Conservation (phyloP, 768 basidiomycete species). For the Neoboletus magnificus region DNA sequence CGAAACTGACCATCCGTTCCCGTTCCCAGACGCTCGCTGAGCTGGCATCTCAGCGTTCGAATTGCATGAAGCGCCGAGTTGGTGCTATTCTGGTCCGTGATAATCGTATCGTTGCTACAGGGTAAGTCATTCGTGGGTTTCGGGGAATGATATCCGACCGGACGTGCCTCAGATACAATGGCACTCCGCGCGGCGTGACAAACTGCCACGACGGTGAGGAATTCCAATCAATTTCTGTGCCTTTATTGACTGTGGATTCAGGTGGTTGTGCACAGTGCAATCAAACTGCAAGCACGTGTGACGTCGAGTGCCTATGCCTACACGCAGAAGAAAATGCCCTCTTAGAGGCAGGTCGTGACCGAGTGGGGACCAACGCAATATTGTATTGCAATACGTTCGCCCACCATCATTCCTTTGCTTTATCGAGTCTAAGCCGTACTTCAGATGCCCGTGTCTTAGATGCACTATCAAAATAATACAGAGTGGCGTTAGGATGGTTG, state of each 20-base stretch:
- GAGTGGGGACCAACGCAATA: slow-evolving; percentile 79
- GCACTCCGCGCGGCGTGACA: slow-evolving; percentile 82
- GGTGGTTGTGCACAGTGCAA: slow-evolving; percentile 89
- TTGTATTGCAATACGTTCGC: slow-evolving; percentile 97
- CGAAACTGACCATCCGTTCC: slow-evolving; percentile 2
- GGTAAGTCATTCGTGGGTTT: slow-evolving; percentile 41
- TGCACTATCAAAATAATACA: slow-evolving; percentile 98
- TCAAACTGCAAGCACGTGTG: slow-evolving; percentile 41
- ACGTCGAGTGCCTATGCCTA: slow-evolving; percentile 85
- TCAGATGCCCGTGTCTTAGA: slow-evolving; percentile 94
- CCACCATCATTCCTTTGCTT: neutral
- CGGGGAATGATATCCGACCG: neutral
- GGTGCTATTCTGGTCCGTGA: slow-evolving; percentile 91
- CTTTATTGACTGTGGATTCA: slow-evolving; percentile 58
- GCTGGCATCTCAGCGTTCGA: slow-evolving; percentile 84
- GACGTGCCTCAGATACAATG: slow-evolving; percentile 73
- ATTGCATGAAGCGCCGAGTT: slow-evolving; percentile 97
- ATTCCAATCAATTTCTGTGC: slow-evolving; percentile 5
- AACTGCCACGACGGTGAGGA: slow-evolving; percentile 64
- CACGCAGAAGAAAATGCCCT: slow-evolving; percentile 99
- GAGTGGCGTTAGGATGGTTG: slow-evolving; percentile 85
- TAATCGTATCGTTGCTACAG: slow-evolving; percentile 74
- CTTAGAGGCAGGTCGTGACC: slow-evolving; percentile 88
- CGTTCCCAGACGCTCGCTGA: slow-evolving; percentile 73
- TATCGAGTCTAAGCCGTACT: neutral